These are phyloP conservation scores for Westerdykella aurantiaca DNA, from an alignment of 2,329 filamentous ascomycete species.

Conservation along the genomic window DNA sequence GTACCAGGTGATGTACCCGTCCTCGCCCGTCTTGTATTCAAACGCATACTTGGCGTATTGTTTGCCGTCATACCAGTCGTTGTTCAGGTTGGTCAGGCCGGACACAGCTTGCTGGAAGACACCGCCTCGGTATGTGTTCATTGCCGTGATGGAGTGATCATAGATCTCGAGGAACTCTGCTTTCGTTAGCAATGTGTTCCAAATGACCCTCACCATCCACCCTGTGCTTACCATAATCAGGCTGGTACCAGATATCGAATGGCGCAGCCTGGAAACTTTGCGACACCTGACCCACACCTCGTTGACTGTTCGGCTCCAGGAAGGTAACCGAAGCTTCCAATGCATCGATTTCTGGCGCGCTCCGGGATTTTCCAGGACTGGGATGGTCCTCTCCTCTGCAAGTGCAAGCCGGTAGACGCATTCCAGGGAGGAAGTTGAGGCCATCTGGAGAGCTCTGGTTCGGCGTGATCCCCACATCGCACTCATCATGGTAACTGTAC, in stretches of 20 bases:
- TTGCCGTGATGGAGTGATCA: constrained; percentile 48
- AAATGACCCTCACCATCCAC: neutral
- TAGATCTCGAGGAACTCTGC: constrained; percentile 60
- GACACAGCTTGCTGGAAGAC: constrained; percentile 53
- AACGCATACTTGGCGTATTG: constrained; percentile 53
- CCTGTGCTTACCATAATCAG: constrained; percentile 42
- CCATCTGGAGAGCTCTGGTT: constrained; percentile 66
- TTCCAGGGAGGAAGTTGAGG: constrained; percentile 61
- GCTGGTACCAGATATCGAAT: constrained; percentile 65
- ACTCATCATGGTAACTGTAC: constrained; percentile 64
- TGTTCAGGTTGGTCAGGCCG: constrained; percentile 51
- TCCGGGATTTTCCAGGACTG: constrained; percentile 57
- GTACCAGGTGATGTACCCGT: constrained; percentile 62
- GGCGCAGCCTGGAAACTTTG: constrained; percentile 64
- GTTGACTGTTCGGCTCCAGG: constrained; percentile 45
- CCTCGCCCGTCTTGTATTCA: constrained; percentile 51
- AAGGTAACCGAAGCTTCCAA: constrained; percentile 60
- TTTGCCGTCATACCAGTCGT: constrained; percentile 53
- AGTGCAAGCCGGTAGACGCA: constrained; percentile 64
- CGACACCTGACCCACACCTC: constrained; percentile 57
- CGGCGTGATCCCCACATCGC: constrained; percentile 64
- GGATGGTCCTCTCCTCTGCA: constrained; percentile 61
- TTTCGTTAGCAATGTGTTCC: constrained; percentile 10
- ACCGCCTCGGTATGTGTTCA: constrained; percentile 52
- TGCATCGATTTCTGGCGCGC: constrained; percentile 66